Evolutionary conservation across 2,329 filamentous ascomycete species (phyloP), one percentile per base, ranked within the genome.

Genomic region (Stachybotrys chartarum): DNA sequence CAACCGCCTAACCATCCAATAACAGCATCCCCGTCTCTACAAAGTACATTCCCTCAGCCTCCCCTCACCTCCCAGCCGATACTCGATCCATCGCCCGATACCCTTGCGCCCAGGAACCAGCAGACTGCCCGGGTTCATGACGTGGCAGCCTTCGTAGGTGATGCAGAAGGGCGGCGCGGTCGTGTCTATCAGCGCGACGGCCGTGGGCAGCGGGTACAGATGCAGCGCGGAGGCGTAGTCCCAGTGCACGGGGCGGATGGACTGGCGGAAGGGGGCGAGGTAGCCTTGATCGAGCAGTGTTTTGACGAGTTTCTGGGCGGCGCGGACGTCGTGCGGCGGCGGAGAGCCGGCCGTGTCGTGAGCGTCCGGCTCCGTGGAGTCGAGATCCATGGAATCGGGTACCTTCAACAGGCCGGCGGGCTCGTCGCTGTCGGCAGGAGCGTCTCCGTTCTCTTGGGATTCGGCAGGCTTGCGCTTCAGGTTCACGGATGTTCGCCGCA

Each of bases 101-200:
- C 85, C 84, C 59, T 84, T 82, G 54, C 85, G 79, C 0, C 86
- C 87, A 0, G 82, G 76, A 0, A 90, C 85, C 30, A 95, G 79
- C 52, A 99, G 71, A 51, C 81, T 79, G 6, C 91, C 91, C 0
- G 94, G 92, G 68, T 99, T 99, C 82, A 99, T 86, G 39, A 97
- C 92, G 73, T 94, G 90, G 66, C 94, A 97, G 0, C 92, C 93
- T 71, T 96, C 93, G 66, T 97, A 97, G 14, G 90, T 96, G 60
- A 97, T 77, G 54, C 87, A 88, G 66, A 96, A 99, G 0, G 91
- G 81, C 14, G 89, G 86, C 10, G 87, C 86, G 47, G 92, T 90
- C 0, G 87, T 78, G 72, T 99, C 94, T 2, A 91, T 86, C 5
- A 99, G 73, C 16, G 95, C 83, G 65, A 97, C 76, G 1, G 89